Evolutionary conservation across 306 rosid genomes (phyloP).

Genomic region (Lathyrus aphaca): DNA sequence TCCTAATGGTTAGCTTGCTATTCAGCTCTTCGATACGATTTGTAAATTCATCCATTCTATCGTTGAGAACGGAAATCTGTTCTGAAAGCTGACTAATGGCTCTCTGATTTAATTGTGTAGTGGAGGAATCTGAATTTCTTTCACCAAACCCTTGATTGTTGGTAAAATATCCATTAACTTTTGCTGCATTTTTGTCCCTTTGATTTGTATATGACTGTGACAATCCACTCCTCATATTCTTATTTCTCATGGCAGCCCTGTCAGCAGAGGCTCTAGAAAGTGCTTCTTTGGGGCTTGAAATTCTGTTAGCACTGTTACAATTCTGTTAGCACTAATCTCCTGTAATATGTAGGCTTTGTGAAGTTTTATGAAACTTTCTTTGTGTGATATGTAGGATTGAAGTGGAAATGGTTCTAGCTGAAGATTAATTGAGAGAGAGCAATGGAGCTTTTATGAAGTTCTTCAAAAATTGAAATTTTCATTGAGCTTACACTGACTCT

Average conservation of each 20-base stretch:
- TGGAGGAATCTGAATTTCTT: conserved; percentile 59
- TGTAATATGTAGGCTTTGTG: too few species aligned
- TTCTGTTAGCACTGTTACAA: too few species aligned
- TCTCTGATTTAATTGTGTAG: conserved; percentile 64
- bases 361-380: too few species aligned
- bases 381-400: too few species aligned
- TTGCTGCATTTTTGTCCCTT: conserved; percentile 73
- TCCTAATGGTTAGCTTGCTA: conserved; percentile 62
- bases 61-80: conserved; percentile 87
- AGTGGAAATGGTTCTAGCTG: too few species aligned
- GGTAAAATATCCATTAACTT: conserved; percentile 54
- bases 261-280: conserved; percentile 92
- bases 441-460: too few species aligned
- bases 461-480: too few species aligned
- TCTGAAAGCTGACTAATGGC: conserved; percentile 77
- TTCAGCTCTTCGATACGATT: conserved; percentile 83
- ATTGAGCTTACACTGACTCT: too few species aligned
- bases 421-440: too few species aligned
- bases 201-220: conserved; percentile 83
- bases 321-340: too few species aligned
- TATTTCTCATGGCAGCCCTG: conserved; percentile 76
- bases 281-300: conserved; percentile 93
- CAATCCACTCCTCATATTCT: conserved; percentile 76
- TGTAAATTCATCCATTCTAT: conserved; percentile 96
- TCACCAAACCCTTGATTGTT: conserved; percentile 62